Evolutionary conservation across 768 basidiomycete genomes (phyloP).

Genomic region (Suillus decipiens): DNA sequence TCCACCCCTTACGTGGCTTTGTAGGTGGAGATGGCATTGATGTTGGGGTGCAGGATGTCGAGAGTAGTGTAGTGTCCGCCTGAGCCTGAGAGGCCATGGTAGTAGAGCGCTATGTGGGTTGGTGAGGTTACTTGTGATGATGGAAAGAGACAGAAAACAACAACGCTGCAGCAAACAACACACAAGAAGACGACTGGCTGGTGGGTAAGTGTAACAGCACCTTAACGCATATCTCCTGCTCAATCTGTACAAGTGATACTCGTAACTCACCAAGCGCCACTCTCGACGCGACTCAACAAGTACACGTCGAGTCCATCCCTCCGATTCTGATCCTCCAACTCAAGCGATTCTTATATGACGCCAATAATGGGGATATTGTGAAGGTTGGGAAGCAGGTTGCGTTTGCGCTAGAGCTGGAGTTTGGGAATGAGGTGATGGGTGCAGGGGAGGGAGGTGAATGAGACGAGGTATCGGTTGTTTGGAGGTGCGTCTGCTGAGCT

Average conservation of each 20-base stretch:
- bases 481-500: conserved; percentile 55
- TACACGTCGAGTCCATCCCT: conserved; percentile 78
- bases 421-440: conserved; percentile 71
- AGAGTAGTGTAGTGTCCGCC: conserved; percentile 98
- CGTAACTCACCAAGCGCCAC: conserved; percentile 55
- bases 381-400: conserved; percentile 84
- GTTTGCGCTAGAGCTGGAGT: conserved; percentile 76
- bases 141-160: conserved; percentile 21
- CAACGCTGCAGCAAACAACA: conserved; percentile 3
- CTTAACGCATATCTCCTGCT: conserved; percentile 73
- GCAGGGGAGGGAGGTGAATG: conserved; percentile 46
- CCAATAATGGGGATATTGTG: conserved; percentile 69
- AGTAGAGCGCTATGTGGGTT: conserved; percentile 64
- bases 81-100: conserved; percentile 87
- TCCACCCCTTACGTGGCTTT: conserved; percentile 69
- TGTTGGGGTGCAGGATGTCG: conserved; percentile 78
- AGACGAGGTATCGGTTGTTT: conserved; percentile 76
- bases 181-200: conserved; percentile 73
- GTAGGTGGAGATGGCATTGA: conserved; percentile 42
- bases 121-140: not conserved
- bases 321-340: conserved; percentile 85
- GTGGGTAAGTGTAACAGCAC: conserved; percentile 84
- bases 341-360: conserved; percentile 90
- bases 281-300: conserved; percentile 71
- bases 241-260: conserved; percentile 74